Percentiles rank a stretch among this genome's conserved stretches.
Conservation (phyloP, 345 rosid genomes). For the Populus nigra region DNA sequence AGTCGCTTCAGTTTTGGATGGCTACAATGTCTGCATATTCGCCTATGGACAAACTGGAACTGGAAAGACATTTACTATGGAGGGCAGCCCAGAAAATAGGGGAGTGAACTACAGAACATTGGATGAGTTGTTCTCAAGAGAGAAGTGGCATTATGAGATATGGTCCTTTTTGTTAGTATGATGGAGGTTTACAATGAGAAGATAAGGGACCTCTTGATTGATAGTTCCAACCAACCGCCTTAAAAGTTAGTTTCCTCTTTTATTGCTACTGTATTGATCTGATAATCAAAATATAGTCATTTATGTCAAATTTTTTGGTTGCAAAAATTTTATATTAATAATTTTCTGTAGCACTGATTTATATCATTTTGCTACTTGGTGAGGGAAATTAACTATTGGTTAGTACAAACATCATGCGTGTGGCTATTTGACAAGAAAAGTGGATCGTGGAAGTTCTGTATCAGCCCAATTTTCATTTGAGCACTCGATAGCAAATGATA, state of each 20-base stretch:
- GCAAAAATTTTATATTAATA: neutral
- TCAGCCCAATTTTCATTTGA: neutral
- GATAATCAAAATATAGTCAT: neutral
- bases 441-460: neutral
- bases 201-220: slow-evolving; percentile 83
- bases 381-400: neutral
- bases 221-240: slow-evolving; percentile 60
- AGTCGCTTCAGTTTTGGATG: slow-evolving; percentile 84
- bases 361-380: neutral
- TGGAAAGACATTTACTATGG: slow-evolving; percentile 94
- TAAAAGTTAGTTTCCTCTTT: slow-evolving; percentile 55
- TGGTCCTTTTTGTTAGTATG: slow-evolving; percentile 86
- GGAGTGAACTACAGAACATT: slow-evolving; percentile 93
- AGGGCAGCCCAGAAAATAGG: slow-evolving; percentile 77
- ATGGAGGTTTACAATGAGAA: slow-evolving; percentile 95
- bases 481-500: neutral
- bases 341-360: neutral
- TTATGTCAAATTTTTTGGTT: neutral
- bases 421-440: neutral
- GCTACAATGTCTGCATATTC: slow-evolving; percentile 88
- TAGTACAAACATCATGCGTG: neutral
- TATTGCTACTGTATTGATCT: neutral
- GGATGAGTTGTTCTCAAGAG: slow-evolving; percentile 75
- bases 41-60: slow-evolving; percentile 99
- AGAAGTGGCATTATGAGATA: slow-evolving; percentile 56